Percentiles rank a stretch among this genome's conserved stretches.
Evolutionary conservation across 2,329 filamentous ascomycete genomes (phyloP).

Genomic region (Shiraia sp.): DNA sequence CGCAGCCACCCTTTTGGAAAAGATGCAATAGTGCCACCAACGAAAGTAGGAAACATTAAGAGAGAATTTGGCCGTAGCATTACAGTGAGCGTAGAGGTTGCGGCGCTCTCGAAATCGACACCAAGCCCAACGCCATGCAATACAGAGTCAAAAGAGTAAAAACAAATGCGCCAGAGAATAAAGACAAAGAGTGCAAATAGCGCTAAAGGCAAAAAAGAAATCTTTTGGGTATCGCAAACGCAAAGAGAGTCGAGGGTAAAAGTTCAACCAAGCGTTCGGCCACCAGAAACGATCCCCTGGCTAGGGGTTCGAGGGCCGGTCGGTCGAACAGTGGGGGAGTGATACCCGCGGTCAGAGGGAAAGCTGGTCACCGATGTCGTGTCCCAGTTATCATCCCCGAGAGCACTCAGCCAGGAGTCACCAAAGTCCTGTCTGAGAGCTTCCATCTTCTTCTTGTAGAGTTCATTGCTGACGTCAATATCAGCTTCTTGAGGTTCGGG

Average conservation of each 20-base stretch:
- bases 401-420: conserved; percentile 81
- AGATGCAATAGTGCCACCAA: conserved; percentile 26
- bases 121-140: conserved; percentile 41
- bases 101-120: conserved; percentile 22
- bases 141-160: conserved; percentile 3
- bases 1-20: conserved; percentile 32
- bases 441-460: conserved; percentile 88
- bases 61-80: conserved; percentile 13
- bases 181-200: conserved; percentile 5
- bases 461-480: conserved; percentile 71
- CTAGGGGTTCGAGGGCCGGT: conserved; percentile 39
- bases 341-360: conserved; percentile 35
- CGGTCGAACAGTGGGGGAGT: conserved; percentile 37
- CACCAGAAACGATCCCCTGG: conserved; percentile 45
- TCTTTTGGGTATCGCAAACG: conserved; percentile 45
- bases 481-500: conserved; percentile 42
- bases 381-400: conserved; percentile 74
- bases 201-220: conserved; percentile 18
- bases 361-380: conserved; percentile 35
- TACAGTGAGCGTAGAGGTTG: conserved; percentile 37
- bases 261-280: conserved; percentile 43
- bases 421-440: conserved; percentile 83
- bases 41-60: conserved; percentile 8
- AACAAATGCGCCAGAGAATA: conserved; percentile 12
- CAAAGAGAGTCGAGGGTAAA: conserved; percentile 20